phyloP scores from a whole-genome alignment of 176 grass and related monocot genomes.

The Puccinellia tenuiflora region DNA sequence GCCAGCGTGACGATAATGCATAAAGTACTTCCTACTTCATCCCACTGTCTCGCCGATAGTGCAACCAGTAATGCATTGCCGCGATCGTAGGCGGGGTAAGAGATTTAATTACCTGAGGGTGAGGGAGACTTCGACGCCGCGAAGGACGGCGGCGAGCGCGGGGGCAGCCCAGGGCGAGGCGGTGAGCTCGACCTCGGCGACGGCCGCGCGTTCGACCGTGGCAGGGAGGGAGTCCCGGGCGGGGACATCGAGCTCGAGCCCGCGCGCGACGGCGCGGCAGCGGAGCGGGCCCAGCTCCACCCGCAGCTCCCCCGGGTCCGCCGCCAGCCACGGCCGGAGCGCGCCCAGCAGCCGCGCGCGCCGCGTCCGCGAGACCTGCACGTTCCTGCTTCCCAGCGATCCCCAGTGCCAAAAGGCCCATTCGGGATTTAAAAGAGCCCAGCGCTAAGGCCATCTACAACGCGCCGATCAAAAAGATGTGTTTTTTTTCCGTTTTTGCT shows the following conservation, averaged over 20 bases:
- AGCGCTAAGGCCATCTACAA: too few relatives aligned
- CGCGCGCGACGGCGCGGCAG: conserved; percentile 25
- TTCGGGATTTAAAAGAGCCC: too few relatives aligned
- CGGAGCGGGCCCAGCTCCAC: conserved; percentile 21
- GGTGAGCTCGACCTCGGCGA: conserved; percentile 41
- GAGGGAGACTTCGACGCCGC: conserved; percentile 24
- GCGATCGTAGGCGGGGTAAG: neutral
- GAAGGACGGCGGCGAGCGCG: conserved; percentile 29
- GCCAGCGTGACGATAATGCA: neutral
- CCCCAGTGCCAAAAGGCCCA: too few relatives aligned
- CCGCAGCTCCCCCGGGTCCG: conserved; percentile 18
- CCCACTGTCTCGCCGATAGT: neutral
- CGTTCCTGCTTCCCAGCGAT: too few relatives aligned
- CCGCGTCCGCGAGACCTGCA: too few relatives aligned
- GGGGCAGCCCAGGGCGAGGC: conserved; percentile 36
- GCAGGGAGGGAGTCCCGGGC: conserved; percentile 17
- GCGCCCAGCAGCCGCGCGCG: too few relatives aligned
- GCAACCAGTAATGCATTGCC: neutral
- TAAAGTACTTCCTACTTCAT: neutral
- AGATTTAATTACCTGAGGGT: conserved; percentile 26
- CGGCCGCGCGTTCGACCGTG: conserved; percentile 28
- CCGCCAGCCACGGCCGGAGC: conserved; percentile 41
- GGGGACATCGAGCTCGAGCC: conserved; percentile 19
- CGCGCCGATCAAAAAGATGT: too few relatives aligned
- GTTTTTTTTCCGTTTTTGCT: too few relatives aligned